A percentile compares a stretch with the other conserved stretches of the same genome.
Conservation (phyloP, 345 rosid species). For the Euclidium syriacum region DNA sequence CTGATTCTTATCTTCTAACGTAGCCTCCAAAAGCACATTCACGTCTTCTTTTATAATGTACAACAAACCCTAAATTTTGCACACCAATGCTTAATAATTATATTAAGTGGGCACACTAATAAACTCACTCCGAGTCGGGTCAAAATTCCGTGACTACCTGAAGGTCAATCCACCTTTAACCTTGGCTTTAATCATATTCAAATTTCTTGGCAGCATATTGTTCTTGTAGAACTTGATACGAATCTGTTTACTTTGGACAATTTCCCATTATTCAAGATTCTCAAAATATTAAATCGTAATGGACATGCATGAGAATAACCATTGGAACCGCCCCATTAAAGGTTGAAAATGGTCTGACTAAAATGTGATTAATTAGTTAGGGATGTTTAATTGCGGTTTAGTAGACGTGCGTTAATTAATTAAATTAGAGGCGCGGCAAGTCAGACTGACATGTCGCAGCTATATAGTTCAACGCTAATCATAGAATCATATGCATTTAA, state of each 20-base stretch:
- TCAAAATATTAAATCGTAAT: constrained; percentile 14
- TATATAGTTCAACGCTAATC: constrained; percentile 9
- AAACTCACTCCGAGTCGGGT: no score
- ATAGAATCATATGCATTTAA: constrained; percentile 12
- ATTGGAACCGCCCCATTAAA: constrained; percentile 15
- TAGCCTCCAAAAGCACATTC: no score
- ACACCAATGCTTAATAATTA: no score
- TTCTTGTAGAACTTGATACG: neutral
- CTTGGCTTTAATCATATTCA: constrained; percentile 16
- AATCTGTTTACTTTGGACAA: constrained; percentile 15
- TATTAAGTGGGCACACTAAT: no score
- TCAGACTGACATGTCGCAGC: constrained; percentile 29
- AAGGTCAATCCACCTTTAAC: no score
- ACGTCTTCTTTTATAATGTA: no score
- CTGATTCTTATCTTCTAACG: no score
- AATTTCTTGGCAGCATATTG: neutral
- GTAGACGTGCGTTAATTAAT: constrained; percentile 17
- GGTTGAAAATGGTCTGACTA: constrained; percentile 27
- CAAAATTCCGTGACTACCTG: no score
- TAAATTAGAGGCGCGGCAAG: constrained; percentile 4
- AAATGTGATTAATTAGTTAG: constrained; percentile 9
- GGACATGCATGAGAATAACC: constrained; percentile 13
- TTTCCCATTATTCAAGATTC: constrained; percentile 19
- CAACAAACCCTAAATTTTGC: no score
- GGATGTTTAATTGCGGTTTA: constrained; percentile 9